phyloP scores from a whole-genome alignment of 352 stramenopile genomes.

The Phytopythium ostracodes region DNA sequence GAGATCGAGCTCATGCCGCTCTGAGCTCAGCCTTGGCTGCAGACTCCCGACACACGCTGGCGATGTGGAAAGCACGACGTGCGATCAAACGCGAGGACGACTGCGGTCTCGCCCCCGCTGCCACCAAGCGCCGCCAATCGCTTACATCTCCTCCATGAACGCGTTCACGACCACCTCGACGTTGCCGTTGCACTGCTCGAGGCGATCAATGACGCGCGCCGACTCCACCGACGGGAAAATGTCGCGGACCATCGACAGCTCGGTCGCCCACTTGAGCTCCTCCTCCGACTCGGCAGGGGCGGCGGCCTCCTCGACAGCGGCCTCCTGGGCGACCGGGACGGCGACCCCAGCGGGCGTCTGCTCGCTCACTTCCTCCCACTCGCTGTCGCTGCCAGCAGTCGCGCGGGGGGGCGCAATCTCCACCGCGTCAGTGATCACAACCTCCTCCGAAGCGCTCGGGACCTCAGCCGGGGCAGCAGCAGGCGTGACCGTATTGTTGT shows the following conservation, averaged over 20 bases:
- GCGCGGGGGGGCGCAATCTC: slow-evolving; percentile 16
- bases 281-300: slow-evolving; percentile 43
- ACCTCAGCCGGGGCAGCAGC: slow-evolving; percentile 14
- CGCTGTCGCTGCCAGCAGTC: slow-evolving; percentile 36
- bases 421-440: slow-evolving; percentile 17
- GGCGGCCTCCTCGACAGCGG: slow-evolving; percentile 32
- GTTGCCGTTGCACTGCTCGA: slow-evolving; percentile 81
- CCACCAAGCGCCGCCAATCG: not conserved
- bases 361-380: slow-evolving; percentile 67
- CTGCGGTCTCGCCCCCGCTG: not conserved
- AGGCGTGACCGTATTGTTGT: slow-evolving; percentile 32
- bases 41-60: not conserved
- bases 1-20: not conserved
- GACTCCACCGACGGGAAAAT: slow-evolving; percentile 66
- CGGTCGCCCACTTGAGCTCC: slow-evolving; percentile 73
- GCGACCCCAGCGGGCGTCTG: slow-evolving; percentile 20
- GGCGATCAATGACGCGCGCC: slow-evolving; percentile 40
- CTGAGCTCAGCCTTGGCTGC: not conserved
- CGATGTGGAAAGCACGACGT: not conserved
- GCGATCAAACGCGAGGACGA: not conserved
- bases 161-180: slow-evolving; percentile 79
- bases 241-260: slow-evolving; percentile 70
- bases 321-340: slow-evolving; percentile 23
- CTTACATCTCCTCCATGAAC: slow-evolving; percentile 74
- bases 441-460: slow-evolving; percentile 25